Base-by-base conservation (phyloP, 768 basidiomycete genomes). In the Amanita fuliginea region DNA sequence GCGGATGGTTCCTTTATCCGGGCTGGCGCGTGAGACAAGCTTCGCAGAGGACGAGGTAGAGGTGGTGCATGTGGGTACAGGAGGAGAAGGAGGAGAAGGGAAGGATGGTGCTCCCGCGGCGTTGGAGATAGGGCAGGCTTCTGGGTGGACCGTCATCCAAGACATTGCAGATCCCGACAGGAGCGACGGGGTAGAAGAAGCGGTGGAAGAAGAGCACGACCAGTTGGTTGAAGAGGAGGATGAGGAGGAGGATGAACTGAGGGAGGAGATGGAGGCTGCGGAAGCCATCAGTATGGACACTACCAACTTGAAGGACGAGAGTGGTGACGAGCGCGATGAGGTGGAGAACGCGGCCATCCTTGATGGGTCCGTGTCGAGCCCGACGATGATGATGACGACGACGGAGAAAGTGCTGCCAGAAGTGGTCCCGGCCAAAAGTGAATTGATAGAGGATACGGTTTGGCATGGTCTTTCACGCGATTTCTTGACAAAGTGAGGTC, bases 71-170 rank as follows among this genome's bases (percentile, higher is more conserved):
- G 24, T 4, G 2, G 6, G 9, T 13, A 34, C 19, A 5, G 30
- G 14, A 9, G 47, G 14, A 28, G 35, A 8, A 9, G 36, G 30
- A 5, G 28, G 9, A 9, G 28, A 22, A 7, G 39, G 11, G 28
- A 30, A 7, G 22, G 37, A 48, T 16, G 34, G 9, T 1, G 37
- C 22, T n/a, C 9, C 21, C 7, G 19, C 11, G 22, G 24, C 7
- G 5, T 9, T 35, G 22, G 35, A 7, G 19, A 2, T 37, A 11
- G 35, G 19, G 3, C 13, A 47, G 14, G 35, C 34, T n/a, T 43
- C 42, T 10, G 46, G 46, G 21, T 47, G 46, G 46, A 47, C 46
- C 3, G 46, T 37, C 4, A 47, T 47, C 16, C 21, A 37, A 18
- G 21, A 36, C 4, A 22, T 46, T 6, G 9, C 33, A 10, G 22